Conservation (phyloP, 495 filamentous ascomycete species). For the Penicillium simplicissimum region DNA sequence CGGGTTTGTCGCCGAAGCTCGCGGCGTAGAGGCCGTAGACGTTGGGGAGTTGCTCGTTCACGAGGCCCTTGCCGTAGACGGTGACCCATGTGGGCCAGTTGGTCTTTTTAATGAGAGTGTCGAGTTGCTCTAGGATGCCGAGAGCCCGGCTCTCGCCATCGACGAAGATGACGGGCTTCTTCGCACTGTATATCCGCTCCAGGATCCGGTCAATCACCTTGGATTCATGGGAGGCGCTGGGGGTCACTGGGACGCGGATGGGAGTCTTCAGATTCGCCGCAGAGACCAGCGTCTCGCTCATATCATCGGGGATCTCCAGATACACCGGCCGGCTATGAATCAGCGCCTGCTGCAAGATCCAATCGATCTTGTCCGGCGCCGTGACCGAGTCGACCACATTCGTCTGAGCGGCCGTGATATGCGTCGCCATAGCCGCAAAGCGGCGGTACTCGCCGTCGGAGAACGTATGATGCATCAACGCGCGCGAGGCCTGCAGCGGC, state of each 20-base stretch:
- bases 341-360: constrained; percentile 37
- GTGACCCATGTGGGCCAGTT: constrained; percentile 38
- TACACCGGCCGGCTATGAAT: constrained; percentile 47
- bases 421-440: constrained; percentile 39
- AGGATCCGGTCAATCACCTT: constrained; percentile 27
- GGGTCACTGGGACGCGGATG: constrained; percentile 16
- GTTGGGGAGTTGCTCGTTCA: constrained; percentile 39
- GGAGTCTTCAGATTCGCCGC: constrained; percentile 23
- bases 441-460: constrained; percentile 43
- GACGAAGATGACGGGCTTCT: constrained; percentile 38
- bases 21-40: constrained; percentile 40
- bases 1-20: constrained; percentile 22
- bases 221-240: constrained; percentile 19
- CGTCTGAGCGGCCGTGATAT: constrained; percentile 43
- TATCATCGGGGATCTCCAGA: constrained; percentile 44
- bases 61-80: constrained; percentile 38
- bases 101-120: constrained; percentile 31
- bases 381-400: constrained; percentile 36
- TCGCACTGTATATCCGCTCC: constrained; percentile 34
- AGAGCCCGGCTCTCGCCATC: constrained; percentile 35
- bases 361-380: constrained; percentile 42
- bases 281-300: constrained; percentile 36
- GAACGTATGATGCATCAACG: constrained; percentile 48
- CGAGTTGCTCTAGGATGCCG: constrained; percentile 29
- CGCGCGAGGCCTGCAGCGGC: constrained; percentile 30